Evolutionary conservation across 2,329 filamentous ascomycete species (phyloP), one percentile per base, ranked within the genome.

Genomic region (Zelopaecilomyces penicillatus): DNA sequence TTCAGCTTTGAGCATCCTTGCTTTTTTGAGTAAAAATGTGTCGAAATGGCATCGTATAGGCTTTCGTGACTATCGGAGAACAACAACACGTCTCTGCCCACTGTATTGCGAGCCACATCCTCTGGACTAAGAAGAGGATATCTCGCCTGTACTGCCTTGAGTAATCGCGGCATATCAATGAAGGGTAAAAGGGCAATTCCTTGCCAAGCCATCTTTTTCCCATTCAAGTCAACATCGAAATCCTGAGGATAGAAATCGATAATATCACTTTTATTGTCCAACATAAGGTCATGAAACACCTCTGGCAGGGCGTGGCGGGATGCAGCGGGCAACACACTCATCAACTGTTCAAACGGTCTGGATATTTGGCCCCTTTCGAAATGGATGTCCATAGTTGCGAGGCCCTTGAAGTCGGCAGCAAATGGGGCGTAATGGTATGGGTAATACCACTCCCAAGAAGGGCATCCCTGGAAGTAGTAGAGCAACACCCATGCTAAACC

Each of bases 381-480:
- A 12, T 76, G 71, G 52, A 95, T 79, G 30, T 85, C 74, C 73
- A 95, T 81, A 54, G 88, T 82, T 42, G 75, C 78, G 38, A 98
- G 74, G 45, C 90, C 83, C 47, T 85, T 83, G 63, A 98, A 98
- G 64, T 98, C 93, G 42, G 89, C 86, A 3, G 93, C 93, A 61
- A 98, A 98, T 4, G 94, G 93, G 1, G 93, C 94, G 61, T 98
- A 98, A 62, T 98, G 93, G 59, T 97, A 95, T 1, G 93, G 93
- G 60, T 96, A 98, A 63, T 93, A 98, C 93, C 93, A 98, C 42
- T 91, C 94, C 93, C 94, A 98, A 0, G 89, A 96, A 26, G 93
- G 89, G 57, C 93, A 98, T 28, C 93, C 93, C 65, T 98, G 93
- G 65, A 96, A 95, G 64, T 98, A 98, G 66, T 98, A 98, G 32